Evolutionary conservation across 1,139 yeast genomes (phyloP), one percentile per base, ranked within the genome.

Genomic region (Protomyces pachydermus): DNA sequence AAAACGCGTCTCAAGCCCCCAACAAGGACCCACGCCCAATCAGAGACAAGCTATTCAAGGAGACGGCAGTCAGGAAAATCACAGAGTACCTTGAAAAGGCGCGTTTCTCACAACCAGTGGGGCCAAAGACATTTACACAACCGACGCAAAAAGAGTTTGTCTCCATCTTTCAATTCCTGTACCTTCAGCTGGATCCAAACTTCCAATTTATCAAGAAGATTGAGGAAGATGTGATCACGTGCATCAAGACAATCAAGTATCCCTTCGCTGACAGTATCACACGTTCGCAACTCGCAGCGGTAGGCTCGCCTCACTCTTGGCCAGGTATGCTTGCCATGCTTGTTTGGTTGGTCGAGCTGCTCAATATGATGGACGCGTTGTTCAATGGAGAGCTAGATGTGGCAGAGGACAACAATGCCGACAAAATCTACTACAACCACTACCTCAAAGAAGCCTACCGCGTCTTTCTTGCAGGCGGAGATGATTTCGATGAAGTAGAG

Each of bases 141-240:
- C 97, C 97, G 8, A 90, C 97, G 0, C 97, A 91, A 72, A 88
- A 87, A 72, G 96, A 89, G 70, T 91, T 91, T 74, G 84, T 84
- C 10, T 73, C 82, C 60, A 84, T 91, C 20, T 91, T 91, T 76
- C 88, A 87, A 73, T 91, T 91, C 81, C 76, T 91, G 28, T 90
- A 88, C 74, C 81, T 79, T 68, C 81, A 84, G 69, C 76, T 90
- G 50, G 97, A 91, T 73, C 97, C 97, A 0, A 86, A 87, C 53
- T 87, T 87, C 73, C 79, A 78, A 67, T 89, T 89, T 72, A 80
- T 84, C 34, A 84, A 82, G 71, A 79, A 88, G 16, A 81, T 87
- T 51, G 97, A 91, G 68, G 81, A 82, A 62, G 97, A 91, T 68
- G 88, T 91, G 10, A 86, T 85, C 69, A 80, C 82, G 23, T 76